A percentile compares a stretch with the other conserved stretches of the same genome.
Conservation (phyloP, 2,329 filamentous ascomycete genomes). For the Penicillium sclerotigenum region DNA sequence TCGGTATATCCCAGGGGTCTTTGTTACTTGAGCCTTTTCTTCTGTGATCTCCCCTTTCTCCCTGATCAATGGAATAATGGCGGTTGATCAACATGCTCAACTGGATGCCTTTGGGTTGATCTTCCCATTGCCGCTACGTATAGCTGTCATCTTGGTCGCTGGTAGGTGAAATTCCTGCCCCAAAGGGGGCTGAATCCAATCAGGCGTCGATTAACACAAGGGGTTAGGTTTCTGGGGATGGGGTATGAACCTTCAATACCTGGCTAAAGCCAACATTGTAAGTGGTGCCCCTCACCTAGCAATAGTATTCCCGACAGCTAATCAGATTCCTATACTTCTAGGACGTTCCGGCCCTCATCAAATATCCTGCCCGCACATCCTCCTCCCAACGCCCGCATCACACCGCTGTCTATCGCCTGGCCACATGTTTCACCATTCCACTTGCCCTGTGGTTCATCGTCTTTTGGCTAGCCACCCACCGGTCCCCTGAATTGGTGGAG, state of each 20-base stretch:
- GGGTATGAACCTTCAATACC: conserved; percentile 86
- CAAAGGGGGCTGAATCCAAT: background rate
- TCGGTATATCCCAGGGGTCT: conserved; percentile 9
- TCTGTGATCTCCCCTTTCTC: conserved; percentile 7
- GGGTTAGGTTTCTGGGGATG: conserved; percentile 84
- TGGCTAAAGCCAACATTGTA: conserved; percentile 72
- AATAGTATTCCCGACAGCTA: background rate
- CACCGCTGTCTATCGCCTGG: conserved; percentile 80
- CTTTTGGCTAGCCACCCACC: conserved; percentile 80
- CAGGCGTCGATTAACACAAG: conserved; percentile 9
- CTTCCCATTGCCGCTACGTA: conserved; percentile 84
- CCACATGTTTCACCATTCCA: conserved; percentile 69
- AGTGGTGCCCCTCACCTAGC: conserved; percentile 24
- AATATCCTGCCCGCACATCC: conserved; percentile 74
- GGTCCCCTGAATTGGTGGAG: conserved; percentile 65
- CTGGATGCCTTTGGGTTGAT: conserved; percentile 82
- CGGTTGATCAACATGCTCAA: conserved; percentile 41
- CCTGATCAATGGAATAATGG: conserved; percentile 40
- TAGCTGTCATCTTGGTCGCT: conserved; percentile 79
- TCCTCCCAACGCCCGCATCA: conserved; percentile 71
- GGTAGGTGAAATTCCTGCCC: conserved; percentile 53
- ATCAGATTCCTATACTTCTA: conserved; percentile 29
- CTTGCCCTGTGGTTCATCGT: conserved; percentile 68
- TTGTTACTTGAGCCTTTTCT: conserved; percentile 8
- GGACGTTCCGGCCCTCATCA: conserved; percentile 81